phyloP scores from a whole-genome alignment of 176 grass and related monocot species.

The Musa troglodytarum region DNA sequence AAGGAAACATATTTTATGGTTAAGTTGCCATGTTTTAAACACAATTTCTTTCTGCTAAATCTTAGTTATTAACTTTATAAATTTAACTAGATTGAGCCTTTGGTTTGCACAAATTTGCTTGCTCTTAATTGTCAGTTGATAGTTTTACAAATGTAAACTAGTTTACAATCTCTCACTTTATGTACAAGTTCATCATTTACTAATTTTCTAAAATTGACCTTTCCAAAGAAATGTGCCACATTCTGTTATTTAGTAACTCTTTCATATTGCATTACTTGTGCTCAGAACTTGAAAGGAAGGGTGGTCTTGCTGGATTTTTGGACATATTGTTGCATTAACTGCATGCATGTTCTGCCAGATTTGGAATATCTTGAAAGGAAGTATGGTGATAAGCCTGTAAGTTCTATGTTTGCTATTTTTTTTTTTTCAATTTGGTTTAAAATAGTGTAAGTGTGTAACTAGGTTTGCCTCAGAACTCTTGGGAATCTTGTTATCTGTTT shows the following conservation, averaged over 20 bases:
- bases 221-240: not conserved
- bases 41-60: no score
- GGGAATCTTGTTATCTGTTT: not conserved
- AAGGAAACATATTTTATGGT: no score
- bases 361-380: slow-evolving; percentile 86
- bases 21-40: not conserved
- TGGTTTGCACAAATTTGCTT: not conserved
- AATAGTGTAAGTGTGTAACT: not conserved
- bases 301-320: slow-evolving; percentile 94
- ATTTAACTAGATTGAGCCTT: no score
- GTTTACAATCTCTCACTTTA: not conserved
- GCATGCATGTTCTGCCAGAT: slow-evolving; percentile 97
- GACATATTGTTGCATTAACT: slow-evolving; percentile 99
- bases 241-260: not conserved
- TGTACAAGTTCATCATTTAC: not conserved
- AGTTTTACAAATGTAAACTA: not conserved
- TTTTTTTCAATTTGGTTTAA: not conserved
- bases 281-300: slow-evolving; percentile 88
- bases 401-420: slow-evolving; percentile 21
- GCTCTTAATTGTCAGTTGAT: not conserved
- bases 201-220: not conserved
- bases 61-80: no score
- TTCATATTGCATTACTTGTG: not conserved
- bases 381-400: slow-evolving; percentile 82
- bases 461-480: not conserved